Evolutionary conservation across 139 green algal genomes (phyloP).

Genomic region (Klebsormidium nitens): DNA sequence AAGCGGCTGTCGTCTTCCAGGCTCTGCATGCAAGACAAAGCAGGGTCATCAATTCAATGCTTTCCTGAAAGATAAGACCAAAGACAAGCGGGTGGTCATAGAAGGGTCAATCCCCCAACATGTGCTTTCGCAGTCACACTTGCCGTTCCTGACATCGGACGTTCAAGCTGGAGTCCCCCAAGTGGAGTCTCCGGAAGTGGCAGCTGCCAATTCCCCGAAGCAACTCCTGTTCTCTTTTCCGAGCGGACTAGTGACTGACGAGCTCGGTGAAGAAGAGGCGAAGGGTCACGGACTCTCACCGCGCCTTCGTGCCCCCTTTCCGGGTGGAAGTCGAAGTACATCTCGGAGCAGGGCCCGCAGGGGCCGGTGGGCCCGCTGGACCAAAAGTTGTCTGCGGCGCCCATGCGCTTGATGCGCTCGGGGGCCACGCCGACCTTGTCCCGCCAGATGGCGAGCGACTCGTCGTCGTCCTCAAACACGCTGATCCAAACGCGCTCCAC

Average conservation of each 20-base stretch:
- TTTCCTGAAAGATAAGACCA: background rate
- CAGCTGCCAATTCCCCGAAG: too few relatives aligned
- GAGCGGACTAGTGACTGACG: too few relatives aligned
- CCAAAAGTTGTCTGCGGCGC: conserved; percentile 93
- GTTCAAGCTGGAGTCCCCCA: too few relatives aligned
- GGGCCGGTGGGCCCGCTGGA: conserved; percentile 73
- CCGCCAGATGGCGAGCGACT: conserved; percentile 77
- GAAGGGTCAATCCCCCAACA: too few relatives aligned
- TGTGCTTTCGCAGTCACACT: too few relatives aligned
- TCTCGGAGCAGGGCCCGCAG: conserved; percentile 90
- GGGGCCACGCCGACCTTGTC: conserved; percentile 57
- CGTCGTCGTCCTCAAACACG: conserved; percentile 85
- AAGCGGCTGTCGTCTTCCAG: conserved; percentile 53
- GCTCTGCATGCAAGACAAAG: conserved; percentile 20
- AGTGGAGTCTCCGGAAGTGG: too few relatives aligned
- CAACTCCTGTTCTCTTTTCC: too few relatives aligned
- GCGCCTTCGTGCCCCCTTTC: conserved; percentile 54
- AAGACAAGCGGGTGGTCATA: too few relatives aligned
- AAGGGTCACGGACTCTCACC: too few relatives aligned
- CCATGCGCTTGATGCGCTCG: conserved; percentile 74
- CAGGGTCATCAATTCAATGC: background rate
- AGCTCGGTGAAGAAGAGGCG: too few relatives aligned
- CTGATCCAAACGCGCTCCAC: conserved; percentile 73
- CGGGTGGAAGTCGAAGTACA: conserved; percentile 93
- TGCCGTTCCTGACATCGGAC: too few relatives aligned